Conservation (phyloP, 805 yeast species). For the Candida coquimbonensis region DNA sequence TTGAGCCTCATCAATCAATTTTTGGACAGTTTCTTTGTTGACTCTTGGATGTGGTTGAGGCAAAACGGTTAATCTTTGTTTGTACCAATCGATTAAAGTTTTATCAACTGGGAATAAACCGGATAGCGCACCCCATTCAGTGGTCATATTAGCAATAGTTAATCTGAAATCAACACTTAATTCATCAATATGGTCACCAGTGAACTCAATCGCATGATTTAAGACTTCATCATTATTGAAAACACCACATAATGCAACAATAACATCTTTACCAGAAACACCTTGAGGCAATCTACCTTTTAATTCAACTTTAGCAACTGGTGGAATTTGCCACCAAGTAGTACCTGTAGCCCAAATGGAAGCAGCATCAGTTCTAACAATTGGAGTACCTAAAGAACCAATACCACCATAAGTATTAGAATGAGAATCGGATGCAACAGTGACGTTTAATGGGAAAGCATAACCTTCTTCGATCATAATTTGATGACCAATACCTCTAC, state of each 20-base stretch:
- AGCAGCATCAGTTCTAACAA: constrained; percentile 98
- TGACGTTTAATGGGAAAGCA: constrained; percentile 87
- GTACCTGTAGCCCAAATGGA: constrained; percentile 99
- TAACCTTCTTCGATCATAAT: constrained; percentile 99
- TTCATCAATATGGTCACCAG: constrained; percentile 68
- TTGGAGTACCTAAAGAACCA: constrained; percentile 93
- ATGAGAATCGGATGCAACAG: constrained; percentile 97
- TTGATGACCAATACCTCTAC: constrained; percentile 98
- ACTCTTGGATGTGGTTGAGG: constrained; percentile 82
- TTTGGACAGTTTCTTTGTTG: constrained; percentile 50
- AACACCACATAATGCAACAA: constrained; percentile 90
- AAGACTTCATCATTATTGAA: constrained; percentile 89
- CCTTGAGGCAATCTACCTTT: constrained; percentile 77
- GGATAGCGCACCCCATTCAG: constrained; percentile 98
- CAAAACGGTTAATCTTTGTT: constrained; percentile 46
- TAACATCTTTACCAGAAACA: constrained; percentile 93
- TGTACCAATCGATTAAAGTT: constrained; percentile 71
- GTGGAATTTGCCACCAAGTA: constrained; percentile 99
- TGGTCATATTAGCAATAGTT: constrained; percentile 95
- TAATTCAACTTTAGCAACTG: constrained; percentile 90
- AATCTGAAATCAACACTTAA: constrained; percentile 77
- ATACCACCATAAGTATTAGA: constrained; percentile 97
- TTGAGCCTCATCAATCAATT: constrained; percentile 35
- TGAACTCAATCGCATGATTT: constrained; percentile 90
- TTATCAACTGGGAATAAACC: constrained; percentile 96